Evolutionary conservation across 345 rosid species (phyloP).

Genomic region (Citrus reticulata): DNA sequence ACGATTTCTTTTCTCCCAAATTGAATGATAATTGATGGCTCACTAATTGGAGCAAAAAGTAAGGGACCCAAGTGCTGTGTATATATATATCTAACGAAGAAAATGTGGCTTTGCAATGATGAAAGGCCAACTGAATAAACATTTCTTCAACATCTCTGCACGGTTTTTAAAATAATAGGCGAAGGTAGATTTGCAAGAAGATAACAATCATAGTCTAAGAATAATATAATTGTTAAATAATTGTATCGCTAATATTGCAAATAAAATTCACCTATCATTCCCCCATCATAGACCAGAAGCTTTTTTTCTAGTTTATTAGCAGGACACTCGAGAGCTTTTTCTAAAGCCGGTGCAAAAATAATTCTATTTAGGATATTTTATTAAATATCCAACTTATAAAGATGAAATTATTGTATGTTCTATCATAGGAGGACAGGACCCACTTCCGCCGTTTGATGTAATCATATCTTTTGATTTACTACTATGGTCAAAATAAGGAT

Average conservation of each 20-base stretch:
- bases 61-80: neutral
- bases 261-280: slow-evolving; percentile 9
- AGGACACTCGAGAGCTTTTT: slow-evolving; percentile 39
- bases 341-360: slow-evolving; percentile 18
- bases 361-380: neutral
- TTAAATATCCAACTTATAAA: slow-evolving; percentile 9
- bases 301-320: slow-evolving; percentile 14
- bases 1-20: neutral
- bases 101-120: neutral
- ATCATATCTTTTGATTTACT: slow-evolving; percentile 27
- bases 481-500: slow-evolving; percentile 38
- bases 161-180: neutral
- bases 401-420: slow-evolving; percentile 19
- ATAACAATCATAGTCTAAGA: neutral
- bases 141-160: neutral
- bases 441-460: slow-evolving; percentile 60
- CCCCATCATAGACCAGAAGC: slow-evolving; percentile 19
- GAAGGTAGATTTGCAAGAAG: neutral
- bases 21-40: neutral
- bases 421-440: slow-evolving; percentile 38
- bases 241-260: neutral
- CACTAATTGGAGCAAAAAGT: slow-evolving; percentile 16
- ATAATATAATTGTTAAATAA: neutral
- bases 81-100: neutral
- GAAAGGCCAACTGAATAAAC: neutral